Evolutionary conservation across 495 filamentous ascomycete species (phyloP).

Genomic region (Trichodelitschia bisporula): DNA sequence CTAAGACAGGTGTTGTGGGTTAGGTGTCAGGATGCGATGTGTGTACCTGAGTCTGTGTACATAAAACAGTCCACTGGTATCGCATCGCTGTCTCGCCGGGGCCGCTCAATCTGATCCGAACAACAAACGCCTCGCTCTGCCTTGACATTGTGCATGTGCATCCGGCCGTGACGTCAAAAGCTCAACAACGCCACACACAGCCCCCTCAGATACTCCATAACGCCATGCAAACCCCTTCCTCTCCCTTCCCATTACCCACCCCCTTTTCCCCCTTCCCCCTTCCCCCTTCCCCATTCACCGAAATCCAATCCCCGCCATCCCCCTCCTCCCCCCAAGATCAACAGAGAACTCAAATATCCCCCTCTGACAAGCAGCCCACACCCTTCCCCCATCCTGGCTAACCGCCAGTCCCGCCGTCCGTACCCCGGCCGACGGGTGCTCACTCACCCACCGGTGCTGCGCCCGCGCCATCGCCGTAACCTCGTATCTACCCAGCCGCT

Average conservation of each 20-base stretch:
- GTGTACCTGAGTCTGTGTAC: too few relatives aligned
- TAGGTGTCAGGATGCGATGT: too few relatives aligned
- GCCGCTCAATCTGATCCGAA: too few relatives aligned
- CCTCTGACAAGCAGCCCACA: constrained; percentile 8
- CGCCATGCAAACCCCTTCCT: neutral
- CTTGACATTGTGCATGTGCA: too few relatives aligned
- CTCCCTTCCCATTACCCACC: neutral
- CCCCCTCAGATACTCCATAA: neutral
- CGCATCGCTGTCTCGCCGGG: too few relatives aligned
- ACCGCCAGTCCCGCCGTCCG: constrained; percentile 17
- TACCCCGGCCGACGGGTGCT: constrained; percentile 5
- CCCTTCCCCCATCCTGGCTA: constrained; percentile 14
- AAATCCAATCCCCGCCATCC: neutral
- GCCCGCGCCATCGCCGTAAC: neutral
- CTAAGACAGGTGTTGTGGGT: too few relatives aligned
- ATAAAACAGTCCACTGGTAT: too few relatives aligned
- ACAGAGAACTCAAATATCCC: neutral
- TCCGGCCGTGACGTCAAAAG: too few relatives aligned
- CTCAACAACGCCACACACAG: neutral
- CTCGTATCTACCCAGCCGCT: too few relatives aligned
- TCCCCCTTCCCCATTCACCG: neutral
- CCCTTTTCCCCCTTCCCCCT: neutral
- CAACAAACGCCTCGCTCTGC: too few relatives aligned
- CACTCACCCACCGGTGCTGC: constrained; percentile 2
- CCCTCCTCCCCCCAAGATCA: neutral